phyloP scores from a whole-genome alignment of 208 protist species.

The Trichomonas tenax region DNA sequence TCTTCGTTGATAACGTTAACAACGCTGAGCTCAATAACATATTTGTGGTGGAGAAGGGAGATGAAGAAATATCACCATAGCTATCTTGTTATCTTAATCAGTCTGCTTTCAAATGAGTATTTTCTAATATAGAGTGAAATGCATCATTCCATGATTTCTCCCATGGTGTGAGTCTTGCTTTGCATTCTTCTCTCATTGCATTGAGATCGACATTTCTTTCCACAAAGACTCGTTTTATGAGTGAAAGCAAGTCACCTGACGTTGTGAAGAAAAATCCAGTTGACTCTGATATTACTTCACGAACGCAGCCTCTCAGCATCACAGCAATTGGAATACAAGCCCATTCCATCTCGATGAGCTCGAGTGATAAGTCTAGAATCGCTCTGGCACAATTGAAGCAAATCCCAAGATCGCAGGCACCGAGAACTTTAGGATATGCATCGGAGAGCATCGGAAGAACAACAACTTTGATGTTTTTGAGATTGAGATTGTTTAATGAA shows the following conservation, averaged over 20 bases:
- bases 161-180: background rate
- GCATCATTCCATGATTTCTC: background rate
- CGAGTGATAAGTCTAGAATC: background rate
- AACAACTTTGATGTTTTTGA: background rate
- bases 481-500: background rate
- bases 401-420: background rate
- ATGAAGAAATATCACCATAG: background rate
- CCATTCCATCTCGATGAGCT: background rate
- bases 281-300: background rate
- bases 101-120: background rate
- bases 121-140: background rate
- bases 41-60: background rate
- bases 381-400: background rate
- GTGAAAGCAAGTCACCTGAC: background rate
- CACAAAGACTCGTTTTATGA: background rate
- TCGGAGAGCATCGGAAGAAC: background rate
- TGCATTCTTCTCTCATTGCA: background rate
- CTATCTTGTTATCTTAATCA: too few relatives aligned
- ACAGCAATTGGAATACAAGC: background rate
- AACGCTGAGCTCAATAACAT: background rate
- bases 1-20: background rate
- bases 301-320: background rate
- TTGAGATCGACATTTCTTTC: background rate
- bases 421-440: background rate
- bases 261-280: background rate